These are phyloP conservation scores for Picochlorum costavermella DNA, from an alignment of 139 green algal genomes.

Conservation along the genomic window DNA sequence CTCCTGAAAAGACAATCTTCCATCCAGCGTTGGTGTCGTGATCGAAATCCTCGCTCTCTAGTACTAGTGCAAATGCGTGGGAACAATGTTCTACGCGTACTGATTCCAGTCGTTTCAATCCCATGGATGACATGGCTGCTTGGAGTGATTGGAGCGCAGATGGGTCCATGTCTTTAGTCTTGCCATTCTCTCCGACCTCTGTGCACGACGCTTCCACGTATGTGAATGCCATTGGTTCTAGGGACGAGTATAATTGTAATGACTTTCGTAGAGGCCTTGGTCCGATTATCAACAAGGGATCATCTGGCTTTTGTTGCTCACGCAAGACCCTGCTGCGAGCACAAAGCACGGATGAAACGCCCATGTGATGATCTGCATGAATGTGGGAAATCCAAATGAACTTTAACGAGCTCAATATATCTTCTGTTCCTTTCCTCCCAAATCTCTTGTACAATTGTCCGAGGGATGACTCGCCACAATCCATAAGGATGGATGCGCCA, in stretches of 20 bases:
- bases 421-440: constrained; percentile 25
- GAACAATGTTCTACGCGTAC: constrained; percentile 63
- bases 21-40: constrained; percentile 30
- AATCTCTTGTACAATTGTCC: constrained; percentile 76
- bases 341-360: constrained; percentile 56
- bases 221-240: constrained; percentile 48
- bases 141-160: constrained; percentile 5
- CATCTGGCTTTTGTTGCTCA: neutral
- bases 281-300: constrained; percentile 74
- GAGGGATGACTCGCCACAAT: constrained; percentile 81
- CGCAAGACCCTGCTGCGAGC: constrained; percentile 38
- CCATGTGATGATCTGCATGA: constrained; percentile 95
- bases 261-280: constrained; percentile 61
- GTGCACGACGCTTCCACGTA: constrained; percentile 50
- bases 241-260: constrained; percentile 47
- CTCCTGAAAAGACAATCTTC: constrained; percentile 81
- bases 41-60: constrained; percentile 35
- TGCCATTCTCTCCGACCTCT: neutral
- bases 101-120: constrained; percentile 49
- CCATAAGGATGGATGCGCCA: constrained; percentile 65
- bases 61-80: constrained; percentile 58
- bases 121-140: constrained; percentile 26
- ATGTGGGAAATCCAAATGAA: constrained; percentile 91
- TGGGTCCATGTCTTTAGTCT: neutral
- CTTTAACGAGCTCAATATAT: constrained; percentile 21